A percentile compares a stretch with the other conserved stretches of the same genome.
Evolutionary conservation across 129 eudicot species (phyloP).

Genomic region (Ambrosia trifida): DNA sequence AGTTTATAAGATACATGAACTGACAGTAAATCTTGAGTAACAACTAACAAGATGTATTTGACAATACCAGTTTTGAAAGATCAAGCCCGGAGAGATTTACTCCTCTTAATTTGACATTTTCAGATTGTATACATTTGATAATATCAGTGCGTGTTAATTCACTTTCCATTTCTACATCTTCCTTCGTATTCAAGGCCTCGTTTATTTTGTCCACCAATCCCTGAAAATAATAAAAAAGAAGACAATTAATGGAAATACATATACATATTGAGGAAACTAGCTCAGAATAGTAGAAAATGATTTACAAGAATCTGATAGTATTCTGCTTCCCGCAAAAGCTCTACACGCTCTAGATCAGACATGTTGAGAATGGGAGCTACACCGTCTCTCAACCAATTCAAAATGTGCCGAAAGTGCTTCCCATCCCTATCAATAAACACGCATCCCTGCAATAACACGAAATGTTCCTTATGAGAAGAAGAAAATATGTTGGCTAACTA

Average conservation of each 20-base stretch:
- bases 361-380: conserved; percentile 47
- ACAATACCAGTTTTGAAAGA: conserved; percentile 84
- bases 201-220: conserved; percentile 73
- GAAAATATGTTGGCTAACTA: neutral
- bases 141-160: conserved; percentile 87
- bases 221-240: too few species aligned
- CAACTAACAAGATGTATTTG: too few species aligned
- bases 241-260: too few species aligned
- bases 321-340: conserved; percentile 48
- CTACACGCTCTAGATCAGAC: conserved; percentile 61
- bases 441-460: conserved; percentile 59
- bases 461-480: neutral
- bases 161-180: conserved; percentile 63
- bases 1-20: too few species aligned
- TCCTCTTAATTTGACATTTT: conserved; percentile 82
- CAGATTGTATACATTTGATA: conserved; percentile 86
- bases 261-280: conserved; percentile 13
- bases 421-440: conserved; percentile 93
- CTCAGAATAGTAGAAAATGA: neutral
- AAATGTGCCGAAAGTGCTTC: conserved; percentile 76
- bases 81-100: conserved; percentile 93
- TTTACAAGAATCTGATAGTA: too few species aligned
- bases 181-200: conserved; percentile 52
- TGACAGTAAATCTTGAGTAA: too few species aligned
- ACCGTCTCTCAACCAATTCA: conserved; percentile 95